Percentiles rank a stretch among this genome's conserved stretches.
phyloP scores from a whole-genome alignment of 2,329 filamentous ascomycete genomes.

The Claviceps sp. region DNA sequence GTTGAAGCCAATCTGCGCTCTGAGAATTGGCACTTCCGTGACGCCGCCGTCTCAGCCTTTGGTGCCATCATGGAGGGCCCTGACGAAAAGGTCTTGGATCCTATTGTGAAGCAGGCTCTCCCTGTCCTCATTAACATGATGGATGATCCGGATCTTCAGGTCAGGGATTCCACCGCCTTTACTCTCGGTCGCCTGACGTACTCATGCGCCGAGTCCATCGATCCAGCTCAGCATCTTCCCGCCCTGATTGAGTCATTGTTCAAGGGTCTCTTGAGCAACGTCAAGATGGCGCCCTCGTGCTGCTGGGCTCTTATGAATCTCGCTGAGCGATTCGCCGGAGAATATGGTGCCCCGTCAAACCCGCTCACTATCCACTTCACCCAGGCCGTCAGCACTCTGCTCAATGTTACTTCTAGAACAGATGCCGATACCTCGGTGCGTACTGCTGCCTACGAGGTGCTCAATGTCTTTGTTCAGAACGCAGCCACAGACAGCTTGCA shows the following conservation, averaged over 20 bases:
- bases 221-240: slow-evolving; percentile 69
- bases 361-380: slow-evolving; percentile 86
- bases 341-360: slow-evolving; percentile 64
- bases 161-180: slow-evolving; percentile 92
- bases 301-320: slow-evolving; percentile 99
- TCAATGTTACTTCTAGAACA: slow-evolving; percentile 70
- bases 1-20: slow-evolving; percentile 82
- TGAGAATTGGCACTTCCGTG: slow-evolving; percentile 88
- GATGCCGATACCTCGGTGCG: slow-evolving; percentile 81
- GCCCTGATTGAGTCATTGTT: slow-evolving; percentile 81
- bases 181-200: slow-evolving; percentile 94
- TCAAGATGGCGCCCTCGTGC: slow-evolving; percentile 96
- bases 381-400: slow-evolving; percentile 72
- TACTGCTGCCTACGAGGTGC: slow-evolving; percentile 91
- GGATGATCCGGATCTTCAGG: slow-evolving; percentile 78
- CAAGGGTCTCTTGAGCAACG: slow-evolving; percentile 74
- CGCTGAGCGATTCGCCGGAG: slow-evolving; percentile 86
- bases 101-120: slow-evolving; percentile 89
- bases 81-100: slow-evolving; percentile 81
- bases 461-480: slow-evolving; percentile 88
- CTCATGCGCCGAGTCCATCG: slow-evolving; percentile 80
- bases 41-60: slow-evolving; percentile 93
- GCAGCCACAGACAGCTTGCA: slow-evolving; percentile 74
- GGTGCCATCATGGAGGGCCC: slow-evolving; percentile 98
- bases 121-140: slow-evolving; percentile 84